Conservation (phyloP, 345 rosid genomes). For the Arabidopsis thaliana region DNA sequence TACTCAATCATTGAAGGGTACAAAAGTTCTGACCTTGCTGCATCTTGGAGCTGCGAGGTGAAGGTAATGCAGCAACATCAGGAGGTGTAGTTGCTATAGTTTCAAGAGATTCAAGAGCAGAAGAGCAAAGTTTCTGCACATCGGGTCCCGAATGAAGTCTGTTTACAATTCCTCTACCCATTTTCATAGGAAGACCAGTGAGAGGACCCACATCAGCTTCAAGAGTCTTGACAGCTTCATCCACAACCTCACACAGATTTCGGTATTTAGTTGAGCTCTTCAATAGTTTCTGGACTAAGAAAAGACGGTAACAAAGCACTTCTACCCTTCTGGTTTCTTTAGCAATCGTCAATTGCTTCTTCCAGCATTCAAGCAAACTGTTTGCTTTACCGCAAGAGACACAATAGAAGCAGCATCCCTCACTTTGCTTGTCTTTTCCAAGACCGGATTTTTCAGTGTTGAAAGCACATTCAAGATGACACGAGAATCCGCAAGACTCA, state of each 20-base stretch:
- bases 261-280: conserved; percentile 52
- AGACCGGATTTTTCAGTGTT: conserved; percentile 62
- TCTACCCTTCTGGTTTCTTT: conserved; percentile 87
- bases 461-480: conserved; percentile 77
- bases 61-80: conserved; percentile 27
- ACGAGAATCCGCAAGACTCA: conserved; percentile 68
- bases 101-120: conserved; percentile 66
- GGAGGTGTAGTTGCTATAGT: conserved; percentile 33
- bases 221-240: conserved; percentile 59
- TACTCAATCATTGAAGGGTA: conserved; percentile 1
- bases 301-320: conserved; percentile 69
- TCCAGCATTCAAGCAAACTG: conserved; percentile 68
- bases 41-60: conserved; percentile 13
- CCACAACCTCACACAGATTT: conserved; percentile 53
- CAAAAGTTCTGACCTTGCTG: conserved; percentile 36
- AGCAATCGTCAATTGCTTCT: conserved; percentile 70
- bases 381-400: conserved; percentile 69
- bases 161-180: conserved; percentile 81
- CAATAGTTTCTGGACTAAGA: conserved; percentile 62
- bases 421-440: conserved; percentile 43
- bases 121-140: conserved; percentile 74
- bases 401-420: conserved; percentile 68
- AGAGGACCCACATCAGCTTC: conserved; percentile 75
- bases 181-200: conserved; percentile 61
- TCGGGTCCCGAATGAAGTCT: conserved; percentile 74